Conservation (phyloP, 257 asterid genomes). For the Primulina eburnea region DNA sequence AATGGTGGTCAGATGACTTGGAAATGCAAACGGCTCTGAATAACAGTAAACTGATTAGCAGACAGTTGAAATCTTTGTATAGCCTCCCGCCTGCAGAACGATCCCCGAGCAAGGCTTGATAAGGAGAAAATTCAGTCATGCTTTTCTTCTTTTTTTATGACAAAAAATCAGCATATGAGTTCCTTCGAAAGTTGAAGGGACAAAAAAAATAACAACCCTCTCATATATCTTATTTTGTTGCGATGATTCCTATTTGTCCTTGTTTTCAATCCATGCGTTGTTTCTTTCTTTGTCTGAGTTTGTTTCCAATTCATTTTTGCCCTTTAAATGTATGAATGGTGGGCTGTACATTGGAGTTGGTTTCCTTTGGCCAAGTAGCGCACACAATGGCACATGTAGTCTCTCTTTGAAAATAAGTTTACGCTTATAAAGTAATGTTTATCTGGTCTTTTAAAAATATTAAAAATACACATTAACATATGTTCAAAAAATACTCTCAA, state of each 20-base stretch:
- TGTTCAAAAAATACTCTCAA: too few relatives aligned
- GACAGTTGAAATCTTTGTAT: slow-evolving; percentile 85
- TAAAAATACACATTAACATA: too few relatives aligned
- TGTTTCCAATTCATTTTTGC: not conserved
- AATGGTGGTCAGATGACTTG: slow-evolving; percentile 98
- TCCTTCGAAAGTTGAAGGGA: slow-evolving; percentile 1
- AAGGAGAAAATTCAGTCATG: slow-evolving; percentile 3
- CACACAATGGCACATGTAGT: too few relatives aligned
- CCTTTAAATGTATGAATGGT: too few relatives aligned
- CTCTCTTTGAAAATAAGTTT: too few relatives aligned
- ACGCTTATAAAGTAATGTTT: too few relatives aligned
- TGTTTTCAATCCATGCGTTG: not conserved
- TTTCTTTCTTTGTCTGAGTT: not conserved
- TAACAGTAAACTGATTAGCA: slow-evolving; percentile 78
- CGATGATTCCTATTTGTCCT: not conserved
- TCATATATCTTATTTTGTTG: not conserved
- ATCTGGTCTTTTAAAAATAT: too few relatives aligned
- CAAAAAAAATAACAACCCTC: not conserved
- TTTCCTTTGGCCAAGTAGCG: too few relatives aligned
- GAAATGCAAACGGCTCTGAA: slow-evolving; percentile 68
- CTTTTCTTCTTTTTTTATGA: not conserved
- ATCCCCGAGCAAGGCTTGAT: slow-evolving; percentile 38
- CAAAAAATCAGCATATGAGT: slow-evolving; percentile 1
- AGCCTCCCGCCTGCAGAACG: slow-evolving; percentile 53
- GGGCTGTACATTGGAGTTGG: too few relatives aligned